Percentiles rank a stretch among this genome's conserved stretches.
Evolutionary conservation across 768 basidiomycete genomes (phyloP).

Genomic region (Tubosaeta brunneosetosa): DNA sequence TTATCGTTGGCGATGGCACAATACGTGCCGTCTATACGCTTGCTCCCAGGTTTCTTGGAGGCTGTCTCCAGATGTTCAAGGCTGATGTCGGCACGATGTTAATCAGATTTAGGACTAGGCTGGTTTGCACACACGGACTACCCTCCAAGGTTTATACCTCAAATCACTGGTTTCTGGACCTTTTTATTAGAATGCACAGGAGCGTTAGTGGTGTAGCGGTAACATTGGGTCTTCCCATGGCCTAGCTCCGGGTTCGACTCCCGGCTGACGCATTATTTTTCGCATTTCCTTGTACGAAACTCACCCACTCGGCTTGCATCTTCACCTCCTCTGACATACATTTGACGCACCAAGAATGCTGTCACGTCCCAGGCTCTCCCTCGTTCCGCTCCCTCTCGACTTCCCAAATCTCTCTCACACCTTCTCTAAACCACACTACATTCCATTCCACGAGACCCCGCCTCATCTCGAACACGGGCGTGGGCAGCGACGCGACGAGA

Average conservation of each 20-base stretch:
- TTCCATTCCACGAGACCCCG: conserved; percentile 83
- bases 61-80: no score
- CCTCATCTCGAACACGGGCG: conserved; percentile 64
- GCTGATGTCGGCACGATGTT: no score
- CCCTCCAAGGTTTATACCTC: no score
- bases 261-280: conserved; percentile 42
- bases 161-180: no score
- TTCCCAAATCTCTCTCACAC: conserved; percentile 76
- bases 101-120: no score
- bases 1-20: no score
- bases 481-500: conserved; percentile 68
- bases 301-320: no score
- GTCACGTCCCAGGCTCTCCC: conserved; percentile 14
- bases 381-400: conserved; percentile 55
- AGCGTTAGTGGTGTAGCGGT: conserved; percentile 67
- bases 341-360: not conserved
- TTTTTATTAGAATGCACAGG: no score
- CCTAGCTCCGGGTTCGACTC: conserved; percentile 60
- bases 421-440: conserved; percentile 79
- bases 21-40: no score
- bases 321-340: not conserved
- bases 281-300: not conserved
- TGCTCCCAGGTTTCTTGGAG: no score
- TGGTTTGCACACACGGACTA: no score
- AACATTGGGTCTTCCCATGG: conserved; percentile 86